Evolutionary conservation across 768 basidiomycete genomes (phyloP).

Genomic region (Kwoniella mangroviensis): DNA sequence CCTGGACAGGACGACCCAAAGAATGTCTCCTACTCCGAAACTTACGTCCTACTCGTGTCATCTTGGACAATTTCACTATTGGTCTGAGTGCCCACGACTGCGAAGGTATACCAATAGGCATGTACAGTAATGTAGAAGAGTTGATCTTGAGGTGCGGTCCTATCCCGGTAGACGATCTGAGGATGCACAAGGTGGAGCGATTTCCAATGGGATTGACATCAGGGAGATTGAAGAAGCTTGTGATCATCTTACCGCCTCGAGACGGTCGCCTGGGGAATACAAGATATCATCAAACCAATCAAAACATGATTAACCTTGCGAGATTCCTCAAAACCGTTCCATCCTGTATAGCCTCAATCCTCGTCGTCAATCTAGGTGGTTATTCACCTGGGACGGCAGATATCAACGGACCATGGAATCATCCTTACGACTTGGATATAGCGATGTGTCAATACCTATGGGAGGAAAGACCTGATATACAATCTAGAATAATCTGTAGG

Average conservation of each 20-base stretch:
- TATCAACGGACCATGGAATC: not conserved
- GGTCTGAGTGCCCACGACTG: not conserved
- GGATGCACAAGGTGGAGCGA: not conserved
- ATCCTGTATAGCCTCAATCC: not conserved
- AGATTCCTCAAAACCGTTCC: not conserved
- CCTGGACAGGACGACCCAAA: not conserved
- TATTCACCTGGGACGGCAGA: not conserved
- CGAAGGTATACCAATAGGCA: not conserved
- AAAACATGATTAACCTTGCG: not conserved
- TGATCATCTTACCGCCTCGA: not conserved
- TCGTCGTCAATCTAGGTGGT: not conserved
- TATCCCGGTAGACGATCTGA: not conserved
- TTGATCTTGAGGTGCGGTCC: not conserved
- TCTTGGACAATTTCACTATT: not conserved
- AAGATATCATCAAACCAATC: not conserved
- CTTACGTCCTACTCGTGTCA: not conserved
- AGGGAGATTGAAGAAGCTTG: not conserved
- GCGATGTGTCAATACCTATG: not conserved
- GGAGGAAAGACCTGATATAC: not conserved
- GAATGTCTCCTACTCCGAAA: not conserved
- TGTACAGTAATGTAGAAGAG: not conserved
- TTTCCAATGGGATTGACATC: not conserved
- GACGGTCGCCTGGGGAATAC: not conserved
- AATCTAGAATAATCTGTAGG: not conserved
- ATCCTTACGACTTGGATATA: not conserved